Percentiles rank a stretch among this genome's conserved stretches.
phyloP scores from a whole-genome alignment of 2,329 filamentous ascomycete species.

The Aspergillus calidoustus region DNA sequence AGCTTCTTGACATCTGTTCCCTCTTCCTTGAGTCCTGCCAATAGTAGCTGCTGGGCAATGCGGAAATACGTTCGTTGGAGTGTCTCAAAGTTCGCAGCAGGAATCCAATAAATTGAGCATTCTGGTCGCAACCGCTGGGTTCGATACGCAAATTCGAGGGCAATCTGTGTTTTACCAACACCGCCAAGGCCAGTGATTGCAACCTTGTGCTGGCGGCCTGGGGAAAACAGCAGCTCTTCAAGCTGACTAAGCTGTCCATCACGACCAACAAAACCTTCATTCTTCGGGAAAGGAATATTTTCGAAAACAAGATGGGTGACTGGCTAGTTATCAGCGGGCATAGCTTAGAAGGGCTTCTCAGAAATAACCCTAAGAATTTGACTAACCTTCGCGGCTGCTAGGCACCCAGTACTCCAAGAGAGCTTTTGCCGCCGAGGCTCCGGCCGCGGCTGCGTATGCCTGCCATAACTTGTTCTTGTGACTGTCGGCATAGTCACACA shows the following conservation, averaged over 20 bases:
- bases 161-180: slow-evolving; percentile 32
- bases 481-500: too few species aligned
- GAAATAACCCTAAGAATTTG: too few species aligned
- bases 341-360: too few species aligned
- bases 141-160: slow-evolving; percentile 31
- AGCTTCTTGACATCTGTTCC: slow-evolving; percentile 2
- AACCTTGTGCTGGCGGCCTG: background rate
- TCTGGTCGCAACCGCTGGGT: slow-evolving; percentile 12
- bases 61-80: slow-evolving; percentile 21
- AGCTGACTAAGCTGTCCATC: background rate
- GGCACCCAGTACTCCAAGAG: too few species aligned
- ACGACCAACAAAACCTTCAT: slow-evolving; percentile 2
- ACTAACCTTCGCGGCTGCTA: too few species aligned
- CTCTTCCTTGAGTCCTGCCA: background rate
- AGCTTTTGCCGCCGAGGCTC: too few species aligned
- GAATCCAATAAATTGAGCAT: slow-evolving; percentile 35
- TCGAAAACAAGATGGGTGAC: too few species aligned
- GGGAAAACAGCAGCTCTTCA: background rate
- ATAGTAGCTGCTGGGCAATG: slow-evolving; percentile 15
- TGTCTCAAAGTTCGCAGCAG: slow-evolving; percentile 25
- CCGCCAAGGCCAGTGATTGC: slow-evolving; percentile 21
- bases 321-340: too few species aligned
- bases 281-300: background rate
- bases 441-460: too few species aligned
- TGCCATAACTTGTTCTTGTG: too few species aligned